Evolutionary conservation across 257 asterid genomes (phyloP).

Genomic region (Solanum piurae): DNA sequence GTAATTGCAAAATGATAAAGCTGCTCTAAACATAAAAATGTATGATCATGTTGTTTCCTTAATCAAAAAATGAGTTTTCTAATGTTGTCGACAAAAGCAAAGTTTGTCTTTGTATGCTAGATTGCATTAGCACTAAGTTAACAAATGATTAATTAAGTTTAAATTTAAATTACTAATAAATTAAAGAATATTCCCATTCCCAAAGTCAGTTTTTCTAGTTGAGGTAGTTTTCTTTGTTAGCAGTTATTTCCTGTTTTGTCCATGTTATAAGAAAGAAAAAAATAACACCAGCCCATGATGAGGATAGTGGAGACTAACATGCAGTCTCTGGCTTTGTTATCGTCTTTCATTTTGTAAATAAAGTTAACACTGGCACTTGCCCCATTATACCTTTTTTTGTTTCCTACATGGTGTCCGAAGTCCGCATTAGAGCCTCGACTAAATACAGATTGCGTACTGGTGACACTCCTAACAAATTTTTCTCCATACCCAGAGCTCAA

Average conservation of each 20-base stretch:
- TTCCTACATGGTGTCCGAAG: too few species aligned
- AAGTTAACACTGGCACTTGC: not conserved
- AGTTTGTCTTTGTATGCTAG: conserved; percentile 13
- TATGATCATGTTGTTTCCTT: not conserved
- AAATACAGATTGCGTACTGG: accelerated
- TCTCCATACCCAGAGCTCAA: not conserved
- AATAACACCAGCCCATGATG: not conserved
- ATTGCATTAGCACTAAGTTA: conserved; percentile 18
- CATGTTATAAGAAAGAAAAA: not conserved
- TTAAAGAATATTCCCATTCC: conserved; percentile 26
- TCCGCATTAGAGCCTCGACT: accelerated
- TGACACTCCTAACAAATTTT: not conserved
- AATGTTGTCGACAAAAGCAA: conserved; percentile 1
- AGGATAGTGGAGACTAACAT: conserved; percentile 33
- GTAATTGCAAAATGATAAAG: not conserved
- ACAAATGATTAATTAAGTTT: not conserved
- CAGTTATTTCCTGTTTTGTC: conserved; percentile 19
- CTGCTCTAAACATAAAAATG: not conserved
- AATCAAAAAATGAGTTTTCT: not conserved
- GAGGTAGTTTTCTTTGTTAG: conserved; percentile 5
- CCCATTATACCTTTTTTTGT: not conserved
- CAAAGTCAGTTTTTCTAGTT: conserved; percentile 9
- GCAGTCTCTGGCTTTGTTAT: conserved; percentile 6
- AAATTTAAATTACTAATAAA: not conserved
- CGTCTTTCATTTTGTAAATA: not conserved